Base-by-base conservation (phyloP, 179 eudicot genomes). In the Silene coronaria region DNA sequence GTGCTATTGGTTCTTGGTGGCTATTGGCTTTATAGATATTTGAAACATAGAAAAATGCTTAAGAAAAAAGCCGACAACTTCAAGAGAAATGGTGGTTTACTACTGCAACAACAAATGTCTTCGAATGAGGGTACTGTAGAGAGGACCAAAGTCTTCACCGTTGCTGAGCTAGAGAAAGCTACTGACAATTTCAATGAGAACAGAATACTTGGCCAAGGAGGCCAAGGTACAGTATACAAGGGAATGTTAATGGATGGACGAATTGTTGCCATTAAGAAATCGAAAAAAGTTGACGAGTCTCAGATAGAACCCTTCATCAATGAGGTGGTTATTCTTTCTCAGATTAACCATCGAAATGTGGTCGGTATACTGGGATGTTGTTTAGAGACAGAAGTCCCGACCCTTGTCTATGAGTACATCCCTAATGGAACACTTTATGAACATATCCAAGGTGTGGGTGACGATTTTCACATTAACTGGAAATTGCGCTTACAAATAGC, bases 321-420 rank as follows among this genome's bases (percentile, higher is more conserved):
- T 24, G 80, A 80, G 64, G 80, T 80, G 22, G 83, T 80, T 22
- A 66, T 80, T 17, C 65, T 80, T 28, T 80, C 83, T 71, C 77
- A 72, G 63, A 76, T 80, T 12, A 80, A 76, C 57, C 83, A 80
- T 63, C 80, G 83, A 9, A 80, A 80, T 76, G 83, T 80, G 74
- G 83, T 80, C 2, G 72, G 21, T 16, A 17, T 79, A 26, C 67
- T 70, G 5, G 79, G 82, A 16, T 79, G 82, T 17, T 79, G 78
- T 70, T 75, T 78, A 13, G 81, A 79, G 74, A 79, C 81, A 0
- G 81, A 79, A 65, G 73, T 80, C 34, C 79, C 82, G 0, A 51
- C 62, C 4, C 66, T 80, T 62, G 79, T 80, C 3, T 80, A 80
- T 8, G 82, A 80, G 79, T 80, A 55, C 14, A 38, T 80, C 32